phyloP scores from a whole-genome alignment of 169 alveolate species.

The Eimeria maxima region DNA sequence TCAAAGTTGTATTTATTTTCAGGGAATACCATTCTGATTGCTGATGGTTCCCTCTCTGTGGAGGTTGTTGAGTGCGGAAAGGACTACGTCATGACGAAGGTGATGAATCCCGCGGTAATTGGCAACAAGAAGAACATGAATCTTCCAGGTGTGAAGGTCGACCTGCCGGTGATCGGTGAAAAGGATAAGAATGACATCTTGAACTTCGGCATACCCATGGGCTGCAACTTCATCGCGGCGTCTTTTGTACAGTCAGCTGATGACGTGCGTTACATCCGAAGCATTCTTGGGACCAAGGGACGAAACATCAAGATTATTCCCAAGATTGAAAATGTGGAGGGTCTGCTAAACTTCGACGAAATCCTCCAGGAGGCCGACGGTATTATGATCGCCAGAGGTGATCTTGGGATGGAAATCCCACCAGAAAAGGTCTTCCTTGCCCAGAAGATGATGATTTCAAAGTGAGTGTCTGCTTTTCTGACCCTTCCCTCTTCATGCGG shows the following conservation, averaged over 20 bases:
- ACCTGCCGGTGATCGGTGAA: constrained; percentile 98
- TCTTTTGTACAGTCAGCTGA: constrained; percentile 91
- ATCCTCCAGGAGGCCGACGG: constrained; percentile 98
- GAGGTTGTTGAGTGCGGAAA: constrained; percentile 91
- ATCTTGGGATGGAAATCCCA: constrained; percentile 99
- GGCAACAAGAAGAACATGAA: constrained; percentile 99
- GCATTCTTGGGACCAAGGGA: constrained; percentile 94
- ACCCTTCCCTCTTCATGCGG: neutral
- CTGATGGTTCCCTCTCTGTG: constrained; percentile 97
- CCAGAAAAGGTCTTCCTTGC: constrained; percentile 98
- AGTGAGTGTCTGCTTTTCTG: constrained; percentile 83
- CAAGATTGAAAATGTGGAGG: constrained; percentile 98
- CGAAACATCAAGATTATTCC: constrained; percentile 97
- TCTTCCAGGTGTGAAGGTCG: constrained; percentile 98
- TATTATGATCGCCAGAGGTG: constrained; percentile 99
- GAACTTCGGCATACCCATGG: constrained; percentile 98
- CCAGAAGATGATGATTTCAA: constrained; percentile 98
- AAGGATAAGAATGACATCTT: constrained; percentile 98
- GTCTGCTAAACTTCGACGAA: constrained; percentile 97
- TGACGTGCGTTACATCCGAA: constrained; percentile 93
- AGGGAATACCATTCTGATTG: constrained; percentile 95
- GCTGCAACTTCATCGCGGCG: constrained; percentile 97
- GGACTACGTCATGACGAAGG: constrained; percentile 93
- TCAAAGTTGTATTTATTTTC: neutral
- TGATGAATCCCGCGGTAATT: constrained; percentile 95